Evolutionary conservation across 768 basidiomycete genomes (phyloP), one percentile per base, ranked within the genome.

Genomic region (Suillus clintonianus): DNA sequence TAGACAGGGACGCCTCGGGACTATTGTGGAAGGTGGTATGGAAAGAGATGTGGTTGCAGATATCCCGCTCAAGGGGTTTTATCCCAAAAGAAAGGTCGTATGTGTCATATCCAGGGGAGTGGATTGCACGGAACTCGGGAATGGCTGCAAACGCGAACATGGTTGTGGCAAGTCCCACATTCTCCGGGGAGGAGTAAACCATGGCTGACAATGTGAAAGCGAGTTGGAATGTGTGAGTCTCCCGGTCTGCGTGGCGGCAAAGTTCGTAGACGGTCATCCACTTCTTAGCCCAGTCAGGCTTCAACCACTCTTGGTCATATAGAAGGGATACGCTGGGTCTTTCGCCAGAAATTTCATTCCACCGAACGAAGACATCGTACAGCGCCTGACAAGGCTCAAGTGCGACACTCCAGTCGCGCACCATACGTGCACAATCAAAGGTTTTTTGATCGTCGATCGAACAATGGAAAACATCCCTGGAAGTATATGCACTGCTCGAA

Each of bases 171-270:
- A 76, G 62, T n/a, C 60, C 55, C 3, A 60, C 19, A 41, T 62
- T 30, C 0, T 57, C 9, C 0, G 71, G 59, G 10, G 71, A 71
- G 3, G 57, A 63, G 60, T 77, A 79, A 14, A 59, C 71, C 68
- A 78, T 69, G 9, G 74, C 70, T 27, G 75, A 64, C 11, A 77
- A 67, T 3, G 70, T 69, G 58, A 78, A 78, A n/a, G 68, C 60
- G 27, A 78, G 37, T 54, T 63, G 63, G 50, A 62, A 72, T 8
- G 62, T 65, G 48, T 63, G 45, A 30, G 64, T 39, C 32, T 47
- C 17, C 30, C 30, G 45, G 22, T 60, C 13, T 36, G 60, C 55
- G 15, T 17, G 19, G 27, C 71, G 67, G 43, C 69, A 72, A n/a
- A 65, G 43, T 37, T 74, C 57, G 32, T 75, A 77, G 1, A 72